A percentile compares a stretch with the other conserved stretches of the same genome.
These are phyloP conservation scores for Leishmania mexicana DNA, from an alignment of 208 protist species.

Conservation along the genomic window DNA sequence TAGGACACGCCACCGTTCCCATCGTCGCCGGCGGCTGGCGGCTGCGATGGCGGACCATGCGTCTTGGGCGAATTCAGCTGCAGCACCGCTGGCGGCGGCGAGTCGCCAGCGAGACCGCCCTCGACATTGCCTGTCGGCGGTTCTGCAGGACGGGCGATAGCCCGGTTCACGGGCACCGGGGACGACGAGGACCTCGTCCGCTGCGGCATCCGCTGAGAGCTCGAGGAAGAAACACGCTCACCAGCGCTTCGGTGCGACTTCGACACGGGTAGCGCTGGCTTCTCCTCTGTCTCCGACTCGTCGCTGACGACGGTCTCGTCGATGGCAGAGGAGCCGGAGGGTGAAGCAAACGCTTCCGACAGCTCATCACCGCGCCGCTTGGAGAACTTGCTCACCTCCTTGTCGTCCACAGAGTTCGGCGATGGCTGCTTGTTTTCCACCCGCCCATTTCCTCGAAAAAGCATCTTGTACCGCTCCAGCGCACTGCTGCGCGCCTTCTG, in stretches of 20 bases:
- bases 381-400: background rate
- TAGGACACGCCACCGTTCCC: conserved; percentile 11
- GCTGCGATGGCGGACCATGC: background rate
- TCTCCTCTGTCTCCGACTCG: conserved; percentile 17
- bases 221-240: background rate
- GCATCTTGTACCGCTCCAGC: conserved; percentile 61
- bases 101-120: background rate
- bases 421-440: conserved; percentile 17
- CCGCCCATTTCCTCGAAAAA: conserved; percentile 38
- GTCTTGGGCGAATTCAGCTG: conserved; percentile 17
- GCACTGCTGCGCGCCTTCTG: conserved; percentile 48
- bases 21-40: background rate
- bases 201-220: conserved; percentile 14
- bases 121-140: background rate
- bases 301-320: conserved; percentile 31
- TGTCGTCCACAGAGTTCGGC: conserved; percentile 6
- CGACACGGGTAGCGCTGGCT: conserved; percentile 1
- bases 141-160: background rate
- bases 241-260: background rate
- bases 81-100: conserved; percentile 8
- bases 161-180: conserved; percentile 16
- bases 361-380: conserved; percentile 3
- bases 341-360: background rate
- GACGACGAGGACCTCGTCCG: conserved; percentile 7
- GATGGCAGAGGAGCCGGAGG: conserved; percentile 23